Base-by-base conservation (phyloP, 495 filamentous ascomycete species). In the Daldinia grandis region DNA sequence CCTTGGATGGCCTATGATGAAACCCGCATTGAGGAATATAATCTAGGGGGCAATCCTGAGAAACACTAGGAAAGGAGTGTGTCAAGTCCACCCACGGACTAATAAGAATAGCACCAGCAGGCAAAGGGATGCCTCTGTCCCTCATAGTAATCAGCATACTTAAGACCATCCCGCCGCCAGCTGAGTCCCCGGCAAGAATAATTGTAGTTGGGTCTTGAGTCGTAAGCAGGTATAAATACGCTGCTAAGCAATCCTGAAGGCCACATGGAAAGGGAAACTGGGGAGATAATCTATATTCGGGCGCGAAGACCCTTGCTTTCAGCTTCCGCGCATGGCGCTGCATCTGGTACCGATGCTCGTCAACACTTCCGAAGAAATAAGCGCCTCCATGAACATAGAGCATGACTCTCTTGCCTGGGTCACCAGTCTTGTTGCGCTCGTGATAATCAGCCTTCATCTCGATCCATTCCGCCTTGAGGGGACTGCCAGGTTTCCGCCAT, bases 261-360 rank as follows among this genome's bases (percentile, higher is more conserved):
- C 91, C 93, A 75, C 95, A 98, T 0, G 95, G 95, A 71, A 98
- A 98, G 1, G 95, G 95, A 64, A 92, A 98, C 78, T 98, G 95
- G 5, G 95, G 95, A 2, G 95, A 89, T 37, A 98, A 85, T 28
- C 95, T 88, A 79, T 98, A 98, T 68, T 90, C 81, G 30, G 94
- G 95, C 37, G 95, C 93, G 80, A 98, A 87, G 15, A 97, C 91
- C 53, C 92, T 86, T 27, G 93, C 95, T 76, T 93, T 93, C 59
- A 98, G 81, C 81, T 98, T 98, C 62, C 95, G 86, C 58, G 95
- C 95, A 86, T 98, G 93, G 42, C 95, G 85, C 80, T 98, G 95
- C 83, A 98, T 88, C 82, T 97, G 94, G 79, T 97, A 97, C 21
- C 95, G 89, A 82, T 98, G 95, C 75, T 95, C 93, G 74, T 98